phyloP scores from a whole-genome alignment of 805 yeast genomes.

The Candida maltosa region DNA sequence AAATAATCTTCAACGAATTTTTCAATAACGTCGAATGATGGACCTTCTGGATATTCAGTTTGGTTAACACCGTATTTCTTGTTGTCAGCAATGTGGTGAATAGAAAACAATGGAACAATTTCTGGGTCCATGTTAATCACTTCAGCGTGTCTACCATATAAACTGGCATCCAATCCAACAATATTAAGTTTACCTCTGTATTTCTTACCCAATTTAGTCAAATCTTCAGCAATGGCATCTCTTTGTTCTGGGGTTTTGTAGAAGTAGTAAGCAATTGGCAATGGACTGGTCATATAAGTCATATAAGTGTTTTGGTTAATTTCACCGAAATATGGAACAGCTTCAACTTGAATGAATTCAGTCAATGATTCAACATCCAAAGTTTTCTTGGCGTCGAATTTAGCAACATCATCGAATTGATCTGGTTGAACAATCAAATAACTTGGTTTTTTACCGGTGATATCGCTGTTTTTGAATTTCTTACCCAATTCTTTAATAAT shows the following conservation, averaged over 20 bases:
- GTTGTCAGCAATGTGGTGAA: slow-evolving; percentile 69
- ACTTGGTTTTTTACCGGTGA: slow-evolving; percentile 29
- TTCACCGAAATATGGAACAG: slow-evolving; percentile 85
- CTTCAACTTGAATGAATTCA: slow-evolving; percentile 55
- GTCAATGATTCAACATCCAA: slow-evolving; percentile 33
- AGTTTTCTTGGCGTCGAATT: slow-evolving; percentile 30
- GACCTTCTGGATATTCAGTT: slow-evolving; percentile 45
- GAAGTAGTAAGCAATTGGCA: slow-evolving; percentile 88
- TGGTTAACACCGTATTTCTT: slow-evolving; percentile 79
- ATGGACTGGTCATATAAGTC: slow-evolving; percentile 63
- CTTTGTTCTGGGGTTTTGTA: slow-evolving; percentile 69
- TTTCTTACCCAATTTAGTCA: slow-evolving; percentile 66
- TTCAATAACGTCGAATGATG: slow-evolving; percentile 45
- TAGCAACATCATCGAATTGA: slow-evolving; percentile 42
- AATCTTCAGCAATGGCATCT: slow-evolving; percentile 46
- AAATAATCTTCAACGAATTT: slow-evolving; percentile 61
- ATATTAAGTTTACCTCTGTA: slow-evolving; percentile 79
- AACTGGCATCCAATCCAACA: slow-evolving; percentile 81
- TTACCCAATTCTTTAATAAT: slow-evolving; percentile 38
- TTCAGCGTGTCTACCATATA: slow-evolving; percentile 83
- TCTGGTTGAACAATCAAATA: slow-evolving; percentile 48
- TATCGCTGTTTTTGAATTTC: slow-evolving; percentile 21
- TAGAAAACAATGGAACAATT: slow-evolving; percentile 81
- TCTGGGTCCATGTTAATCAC: slow-evolving; percentile 78
- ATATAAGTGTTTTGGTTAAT: slow-evolving; percentile 76